Base-by-base conservation (phyloP, 1,139 yeast species). In the Sugiyamaella grinbergsii region DNA sequence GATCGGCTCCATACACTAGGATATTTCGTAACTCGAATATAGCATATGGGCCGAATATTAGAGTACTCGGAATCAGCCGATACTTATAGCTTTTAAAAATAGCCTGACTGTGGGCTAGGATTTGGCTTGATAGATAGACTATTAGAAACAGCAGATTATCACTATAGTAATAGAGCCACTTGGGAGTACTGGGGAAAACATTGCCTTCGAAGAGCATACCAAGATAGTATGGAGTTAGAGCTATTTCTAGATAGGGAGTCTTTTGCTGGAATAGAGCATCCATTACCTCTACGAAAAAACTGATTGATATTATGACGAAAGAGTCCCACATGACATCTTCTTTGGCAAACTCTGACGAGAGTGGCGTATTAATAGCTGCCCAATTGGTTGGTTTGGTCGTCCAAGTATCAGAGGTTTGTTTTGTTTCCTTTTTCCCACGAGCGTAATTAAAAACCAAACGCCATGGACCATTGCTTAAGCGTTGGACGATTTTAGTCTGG, bases 281-380 rank as follows among this genome's bases (percentile, higher is more conserved):
- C 3, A 15, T 28, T 8, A 34, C 47, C 22, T 43, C 47, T 3
- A 43, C 36, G 6, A 23, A 15, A 22, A 34, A 43, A 13, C 47
- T 43, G 4, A 36, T 16, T 6, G 19, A 16, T 11, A 43, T 18
- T 11, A 37, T 16, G 5, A 33, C 13, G 36, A 26, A 43, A 2
- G 41, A 18, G 10, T 43, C 41, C 47, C 47, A 43, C 20, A 43
- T 22, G 10, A 13, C 20, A 5, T 26, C 42, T 34, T 34, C 42
- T 18, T 24, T 18, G 19, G 28, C 15, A 40, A 5, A n/a, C 6
- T 20, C 16, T 19, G 18, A 4, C 5, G 4, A 6, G 15, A 11
- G 26, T 6, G 32, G n/a, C 10, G 16, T 16, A 24, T n/a, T 29
- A 8, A 31, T n/a, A 11, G 6, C 16, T 4, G 24, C 22, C 33